Percentiles rank a stretch among this genome's conserved stretches.
Conservation (phyloP, 2,329 filamentous ascomycete genomes). For the Aspergillus oerlinghausenensis region DNA sequence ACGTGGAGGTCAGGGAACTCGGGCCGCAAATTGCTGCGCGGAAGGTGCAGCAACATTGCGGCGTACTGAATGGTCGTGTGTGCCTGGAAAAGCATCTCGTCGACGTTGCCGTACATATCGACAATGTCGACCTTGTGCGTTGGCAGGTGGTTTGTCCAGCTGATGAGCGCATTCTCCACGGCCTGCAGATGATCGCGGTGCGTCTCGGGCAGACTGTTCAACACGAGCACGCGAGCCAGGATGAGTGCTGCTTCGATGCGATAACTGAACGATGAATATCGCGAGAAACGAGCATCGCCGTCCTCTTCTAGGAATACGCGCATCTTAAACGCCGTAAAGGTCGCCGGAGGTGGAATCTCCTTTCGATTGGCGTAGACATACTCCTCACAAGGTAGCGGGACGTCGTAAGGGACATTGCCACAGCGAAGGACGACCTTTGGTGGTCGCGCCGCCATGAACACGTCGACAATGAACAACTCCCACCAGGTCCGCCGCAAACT, state of each 20-base stretch:
- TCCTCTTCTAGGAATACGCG: slow-evolving; percentile 61
- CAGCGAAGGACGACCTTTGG: slow-evolving; percentile 52
- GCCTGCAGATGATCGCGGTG: slow-evolving; percentile 54
- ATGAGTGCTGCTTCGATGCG: slow-evolving; percentile 74
- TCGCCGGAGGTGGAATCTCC: slow-evolving; percentile 55
- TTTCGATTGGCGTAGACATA: slow-evolving; percentile 48
- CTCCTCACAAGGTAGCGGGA: slow-evolving; percentile 75
- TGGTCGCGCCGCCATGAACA: slow-evolving; percentile 68
- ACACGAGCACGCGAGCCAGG: slow-evolving; percentile 63
- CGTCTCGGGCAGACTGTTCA: slow-evolving; percentile 35
- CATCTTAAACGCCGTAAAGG: slow-evolving; percentile 54
- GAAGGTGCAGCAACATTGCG: slow-evolving; percentile 69
- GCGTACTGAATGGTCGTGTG: slow-evolving; percentile 40
- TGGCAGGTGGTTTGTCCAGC: slow-evolving; percentile 76
- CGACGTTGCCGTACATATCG: slow-evolving; percentile 63
- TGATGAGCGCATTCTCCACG: slow-evolving; percentile 54
- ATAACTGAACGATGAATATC: slow-evolving; percentile 78
- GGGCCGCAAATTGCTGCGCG: slow-evolving; percentile 61
- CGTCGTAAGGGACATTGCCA: slow-evolving; percentile 63
- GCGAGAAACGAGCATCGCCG: slow-evolving; percentile 41
- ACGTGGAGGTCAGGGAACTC: slow-evolving; percentile 21
- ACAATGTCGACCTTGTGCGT: slow-evolving; percentile 64
- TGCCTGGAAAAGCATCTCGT: slow-evolving; percentile 54
- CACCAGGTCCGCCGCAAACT: slow-evolving; percentile 86
- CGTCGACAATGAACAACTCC: slow-evolving; percentile 71